Evolutionary conservation across 306 rosid species (phyloP), one percentile per base, ranked within the genome.

Genomic region (Leucaena leucocephala): DNA sequence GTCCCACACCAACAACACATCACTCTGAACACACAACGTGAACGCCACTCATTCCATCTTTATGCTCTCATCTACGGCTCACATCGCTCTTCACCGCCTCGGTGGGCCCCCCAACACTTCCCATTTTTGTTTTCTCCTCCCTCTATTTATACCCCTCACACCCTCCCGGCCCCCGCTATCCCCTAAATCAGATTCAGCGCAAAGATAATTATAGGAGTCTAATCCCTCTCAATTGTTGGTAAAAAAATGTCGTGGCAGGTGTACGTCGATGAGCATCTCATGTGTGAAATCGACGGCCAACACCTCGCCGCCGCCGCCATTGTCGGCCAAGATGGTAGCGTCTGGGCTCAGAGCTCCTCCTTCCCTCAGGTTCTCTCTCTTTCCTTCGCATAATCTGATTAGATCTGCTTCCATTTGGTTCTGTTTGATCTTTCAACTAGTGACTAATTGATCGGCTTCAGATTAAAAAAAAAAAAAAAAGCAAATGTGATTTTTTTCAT

Each of bases 271-370:
- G 44, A 40, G 8, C 44, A 40, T 7, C 44, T 40, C 8, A 40
- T 40, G 44, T 40, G 44, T 7, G 44, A 40, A 1, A 40, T 40
- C 44, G 44, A 40, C 7, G 44, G 91, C 79, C 69, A 86, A 5
- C 84, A 61, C 17, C 91, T 88, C 74, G 3, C 85, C 55, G 46
- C 90, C 73, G 84, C 90, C 17, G 87, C 92, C 74, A 84, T 89
- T 59, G 12, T 86, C 70, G 90, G 90, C 67, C 88, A 17, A 71
- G 90, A 88, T 71, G 92, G 82, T n/a, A 75, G 80, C 67, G 81
- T 86, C 34, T 89, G 92, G 92, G 90, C 90, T 6, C 82, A 89
- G 83, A 86, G 88, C 83, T 2, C 85, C 64, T 66, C 3, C 36
- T 89, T 86, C 84, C 92, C 92, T 46, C 68, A 84, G 90, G 92